A percentile compares a stretch with the other conserved stretches of the same genome.
Evolutionary conservation across 805 yeast species (phyloP).

Genomic region (Ogataea glucozyma): DNA sequence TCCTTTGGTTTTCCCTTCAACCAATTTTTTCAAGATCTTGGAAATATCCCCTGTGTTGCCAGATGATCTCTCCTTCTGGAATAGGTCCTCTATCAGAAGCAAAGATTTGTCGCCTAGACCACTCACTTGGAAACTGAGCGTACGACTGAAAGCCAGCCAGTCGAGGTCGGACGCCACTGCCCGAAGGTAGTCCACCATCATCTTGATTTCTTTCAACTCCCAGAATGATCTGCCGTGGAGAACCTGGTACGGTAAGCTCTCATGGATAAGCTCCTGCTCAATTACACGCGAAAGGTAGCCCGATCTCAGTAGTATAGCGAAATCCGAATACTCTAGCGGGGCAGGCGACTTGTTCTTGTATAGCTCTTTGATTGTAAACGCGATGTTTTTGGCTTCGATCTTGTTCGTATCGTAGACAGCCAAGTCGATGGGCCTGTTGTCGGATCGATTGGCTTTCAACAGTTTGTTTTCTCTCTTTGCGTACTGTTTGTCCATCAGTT

Average conservation of each 20-base stretch:
- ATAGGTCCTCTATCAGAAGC: slow-evolving; percentile 21
- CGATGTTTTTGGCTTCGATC: slow-evolving; percentile 61
- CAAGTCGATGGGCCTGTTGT: slow-evolving; percentile 49
- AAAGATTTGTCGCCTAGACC: slow-evolving; percentile 64
- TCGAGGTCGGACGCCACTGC: slow-evolving; percentile 62
- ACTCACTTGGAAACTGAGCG: slow-evolving; percentile 59
- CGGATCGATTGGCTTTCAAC: slow-evolving; percentile 47
- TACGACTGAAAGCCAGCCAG: slow-evolving; percentile 55
- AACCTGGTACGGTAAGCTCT: slow-evolving; percentile 63
- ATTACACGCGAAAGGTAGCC: slow-evolving; percentile 59
- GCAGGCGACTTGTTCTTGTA: slow-evolving; percentile 39
- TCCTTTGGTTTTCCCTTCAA: slow-evolving; percentile 14
- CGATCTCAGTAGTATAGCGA: slow-evolving; percentile 72
- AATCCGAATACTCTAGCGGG: slow-evolving; percentile 52
- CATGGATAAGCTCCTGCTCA: slow-evolving; percentile 60
- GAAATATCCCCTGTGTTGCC: slow-evolving; percentile 15
- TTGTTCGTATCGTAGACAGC: slow-evolving; percentile 41
- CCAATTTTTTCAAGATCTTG: slow-evolving; percentile 16
- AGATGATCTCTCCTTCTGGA: slow-evolving; percentile 7
- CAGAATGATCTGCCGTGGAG: slow-evolving; percentile 78
- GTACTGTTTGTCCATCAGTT: slow-evolving; percentile 60
- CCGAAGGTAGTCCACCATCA: slow-evolving; percentile 64
- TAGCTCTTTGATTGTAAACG: slow-evolving; percentile 49
- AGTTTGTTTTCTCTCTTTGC: slow-evolving; percentile 43
- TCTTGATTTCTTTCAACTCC: slow-evolving; percentile 69